Conservation (phyloP, 305 asterid species). For the Solanum hybrid region DNA sequence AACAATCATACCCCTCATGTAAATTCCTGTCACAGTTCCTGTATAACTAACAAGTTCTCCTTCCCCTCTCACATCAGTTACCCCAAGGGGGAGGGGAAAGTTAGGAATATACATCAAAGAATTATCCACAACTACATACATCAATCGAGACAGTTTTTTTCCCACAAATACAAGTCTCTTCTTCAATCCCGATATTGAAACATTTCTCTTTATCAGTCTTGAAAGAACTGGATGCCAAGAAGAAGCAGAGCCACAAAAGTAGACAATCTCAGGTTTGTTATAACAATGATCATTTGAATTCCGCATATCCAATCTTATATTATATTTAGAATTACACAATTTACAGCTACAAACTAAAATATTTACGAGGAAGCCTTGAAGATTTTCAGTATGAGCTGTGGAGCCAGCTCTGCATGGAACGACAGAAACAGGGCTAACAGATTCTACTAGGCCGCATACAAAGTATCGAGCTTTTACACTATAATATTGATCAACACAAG, state of each 20-base stretch:
- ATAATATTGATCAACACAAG: conserved; percentile 12
- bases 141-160: conserved; percentile 54
- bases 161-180: conserved; percentile 50
- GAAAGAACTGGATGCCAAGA: conserved; percentile 74
- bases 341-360: conserved; percentile 59
- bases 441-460: conserved; percentile 45
- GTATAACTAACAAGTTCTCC: conserved; percentile 59
- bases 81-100: conserved; percentile 14
- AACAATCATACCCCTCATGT: conserved; percentile 73
- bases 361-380: conserved; percentile 60
- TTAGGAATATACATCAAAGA: conserved; percentile 40
- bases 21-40: conserved; percentile 63
- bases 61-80: conserved; percentile 24
- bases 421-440: conserved; percentile 55
- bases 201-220: conserved; percentile 33
- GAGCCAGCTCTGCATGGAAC: conserved; percentile 45
- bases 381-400: conserved; percentile 5
- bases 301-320: conserved; percentile 15
- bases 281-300: conserved; percentile 41
- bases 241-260: conserved; percentile 56
- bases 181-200: conserved; percentile 47
- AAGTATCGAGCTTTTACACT: conserved; percentile 10
- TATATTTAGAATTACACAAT: conserved; percentile 34
- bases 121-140: conserved; percentile 53
- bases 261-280: conserved; percentile 30